Conservation (phyloP, 2,329 filamentous ascomycete genomes). For the Trichoderma breve region DNA sequence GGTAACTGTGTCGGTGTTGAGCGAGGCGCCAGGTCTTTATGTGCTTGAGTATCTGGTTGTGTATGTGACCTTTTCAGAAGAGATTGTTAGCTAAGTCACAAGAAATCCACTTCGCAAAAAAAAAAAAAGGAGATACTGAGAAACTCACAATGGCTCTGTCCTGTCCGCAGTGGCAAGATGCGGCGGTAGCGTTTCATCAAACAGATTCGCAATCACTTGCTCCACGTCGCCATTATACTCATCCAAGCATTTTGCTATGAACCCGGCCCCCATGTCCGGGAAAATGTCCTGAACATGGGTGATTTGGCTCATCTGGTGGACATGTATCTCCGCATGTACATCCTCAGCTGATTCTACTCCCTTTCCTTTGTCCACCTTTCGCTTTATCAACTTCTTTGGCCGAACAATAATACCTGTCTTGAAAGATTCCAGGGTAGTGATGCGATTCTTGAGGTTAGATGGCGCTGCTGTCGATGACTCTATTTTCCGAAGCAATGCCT, state of each 20-base stretch:
- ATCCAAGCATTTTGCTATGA: conserved; percentile 75
- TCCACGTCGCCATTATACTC: conserved; percentile 77
- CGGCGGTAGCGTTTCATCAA: conserved; percentile 72
- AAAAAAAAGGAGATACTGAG: neutral
- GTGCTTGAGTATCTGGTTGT: conserved; percentile 24
- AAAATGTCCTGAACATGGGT: conserved; percentile 93
- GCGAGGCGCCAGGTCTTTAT: conserved; percentile 51
- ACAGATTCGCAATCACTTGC: conserved; percentile 74
- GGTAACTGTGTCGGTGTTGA: conserved; percentile 58
- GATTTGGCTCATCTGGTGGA: conserved; percentile 81
- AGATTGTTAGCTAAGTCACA: conserved; percentile 23
- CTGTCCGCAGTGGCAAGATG: conserved; percentile 65
- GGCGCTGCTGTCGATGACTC: conserved; percentile 50
- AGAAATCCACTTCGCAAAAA: neutral
- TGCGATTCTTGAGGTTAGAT: conserved; percentile 57
- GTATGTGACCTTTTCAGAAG: conserved; percentile 30
- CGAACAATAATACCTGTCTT: conserved; percentile 54
- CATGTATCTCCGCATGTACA: conserved; percentile 55
- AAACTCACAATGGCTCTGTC: conserved; percentile 57
- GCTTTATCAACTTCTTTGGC: conserved; percentile 49
- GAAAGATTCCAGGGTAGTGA: conserved; percentile 60
- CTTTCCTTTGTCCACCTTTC: conserved; percentile 67
- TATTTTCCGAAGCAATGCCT: conserved; percentile 56
- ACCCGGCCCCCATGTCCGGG: conserved; percentile 79
- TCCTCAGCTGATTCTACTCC: conserved; percentile 41